phyloP scores from a whole-genome alignment of 768 basidiomycete species.

The Mycena rebaudengoi region DNA sequence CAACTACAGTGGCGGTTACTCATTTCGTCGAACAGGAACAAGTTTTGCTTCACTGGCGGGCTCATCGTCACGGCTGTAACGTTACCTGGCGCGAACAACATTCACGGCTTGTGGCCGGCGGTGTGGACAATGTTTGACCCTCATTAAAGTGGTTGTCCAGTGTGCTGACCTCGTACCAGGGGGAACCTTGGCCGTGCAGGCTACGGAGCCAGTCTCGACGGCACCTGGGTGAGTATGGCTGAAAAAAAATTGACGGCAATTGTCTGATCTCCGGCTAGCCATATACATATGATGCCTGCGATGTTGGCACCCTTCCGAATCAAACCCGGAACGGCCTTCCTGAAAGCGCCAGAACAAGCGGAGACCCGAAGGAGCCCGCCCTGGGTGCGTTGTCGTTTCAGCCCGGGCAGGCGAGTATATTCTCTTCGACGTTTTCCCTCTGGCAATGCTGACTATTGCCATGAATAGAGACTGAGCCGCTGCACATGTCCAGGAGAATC shows the following conservation, averaged over 20 bases:
- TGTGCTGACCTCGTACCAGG: neutral
- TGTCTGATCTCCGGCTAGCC: neutral
- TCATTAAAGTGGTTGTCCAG: neutral
- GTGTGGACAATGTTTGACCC: conserved; percentile 72
- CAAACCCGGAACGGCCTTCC: conserved; percentile 79
- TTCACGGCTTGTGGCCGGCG: conserved; percentile 76
- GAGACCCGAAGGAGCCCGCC: conserved; percentile 53
- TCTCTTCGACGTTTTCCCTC: neutral
- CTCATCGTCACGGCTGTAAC: conserved; percentile 73
- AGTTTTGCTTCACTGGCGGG: conserved; percentile 86
- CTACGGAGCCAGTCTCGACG: conserved; percentile 72
- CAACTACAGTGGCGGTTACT: neutral
- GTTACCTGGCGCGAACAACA: conserved; percentile 71
- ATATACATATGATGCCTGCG: conserved; percentile 78
- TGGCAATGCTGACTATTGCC: too few species aligned
- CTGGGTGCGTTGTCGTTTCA: conserved; percentile 78
- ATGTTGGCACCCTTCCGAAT: conserved; percentile 87
- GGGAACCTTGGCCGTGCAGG: conserved; percentile 19
- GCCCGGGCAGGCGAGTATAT: conserved; percentile 68
- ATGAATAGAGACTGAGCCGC: conserved; percentile 80
- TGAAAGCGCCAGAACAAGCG: conserved; percentile 61
- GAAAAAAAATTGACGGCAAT: conserved; percentile 30
- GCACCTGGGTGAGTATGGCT: conserved; percentile 48
- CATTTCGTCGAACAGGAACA: conserved; percentile 81
- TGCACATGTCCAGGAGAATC: conserved; percentile 89